These are phyloP conservation scores for Ceratocystis albifundus DNA, from an alignment of 2,329 filamentous ascomycete genomes.

Conservation along the genomic window DNA sequence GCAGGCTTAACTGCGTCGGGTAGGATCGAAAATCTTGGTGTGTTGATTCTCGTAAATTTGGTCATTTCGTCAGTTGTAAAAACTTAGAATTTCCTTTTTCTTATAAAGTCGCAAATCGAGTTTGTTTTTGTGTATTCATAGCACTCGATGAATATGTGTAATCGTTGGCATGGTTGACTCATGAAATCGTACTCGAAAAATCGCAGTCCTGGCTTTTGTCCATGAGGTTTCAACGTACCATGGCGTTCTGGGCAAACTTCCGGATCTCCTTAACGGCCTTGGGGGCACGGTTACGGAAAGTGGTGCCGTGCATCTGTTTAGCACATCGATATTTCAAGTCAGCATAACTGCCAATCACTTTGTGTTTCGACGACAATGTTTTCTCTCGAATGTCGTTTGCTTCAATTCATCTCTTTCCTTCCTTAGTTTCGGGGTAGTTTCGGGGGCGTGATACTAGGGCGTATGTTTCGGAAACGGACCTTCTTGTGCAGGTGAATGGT, in stretches of 20 bases:
- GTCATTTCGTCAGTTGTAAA: not conserved
- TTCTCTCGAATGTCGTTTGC: conserved; percentile 6
- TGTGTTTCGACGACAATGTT: not conserved
- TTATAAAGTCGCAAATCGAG: not conserved
- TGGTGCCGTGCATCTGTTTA: conserved; percentile 78
- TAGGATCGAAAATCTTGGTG: not conserved
- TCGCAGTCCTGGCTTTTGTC: conserved; percentile 13
- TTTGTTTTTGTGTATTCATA: not conserved
- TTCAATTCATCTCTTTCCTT: not conserved
- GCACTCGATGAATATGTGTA: not conserved
- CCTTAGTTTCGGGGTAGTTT: not conserved
- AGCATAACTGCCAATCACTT: conserved; percentile 27
- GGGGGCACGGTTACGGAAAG: conserved; percentile 99
- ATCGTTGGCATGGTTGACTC: not conserved
- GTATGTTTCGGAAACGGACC: conserved; percentile 29
- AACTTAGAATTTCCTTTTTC: not conserved
- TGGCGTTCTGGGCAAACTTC: conserved; percentile 80
- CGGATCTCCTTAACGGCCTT: conserved; percentile 99
- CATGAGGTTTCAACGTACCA: conserved; percentile 55
- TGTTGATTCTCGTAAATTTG: not conserved
- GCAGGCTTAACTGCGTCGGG: not conserved
- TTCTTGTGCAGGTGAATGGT: conserved; percentile 99
- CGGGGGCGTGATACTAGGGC: not conserved
- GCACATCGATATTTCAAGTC: conserved; percentile 27
- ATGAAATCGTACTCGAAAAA: conserved; percentile 13